phyloP scores from a whole-genome alignment of 257 asterid genomes.

The Ajuga chamaepitys region DNA sequence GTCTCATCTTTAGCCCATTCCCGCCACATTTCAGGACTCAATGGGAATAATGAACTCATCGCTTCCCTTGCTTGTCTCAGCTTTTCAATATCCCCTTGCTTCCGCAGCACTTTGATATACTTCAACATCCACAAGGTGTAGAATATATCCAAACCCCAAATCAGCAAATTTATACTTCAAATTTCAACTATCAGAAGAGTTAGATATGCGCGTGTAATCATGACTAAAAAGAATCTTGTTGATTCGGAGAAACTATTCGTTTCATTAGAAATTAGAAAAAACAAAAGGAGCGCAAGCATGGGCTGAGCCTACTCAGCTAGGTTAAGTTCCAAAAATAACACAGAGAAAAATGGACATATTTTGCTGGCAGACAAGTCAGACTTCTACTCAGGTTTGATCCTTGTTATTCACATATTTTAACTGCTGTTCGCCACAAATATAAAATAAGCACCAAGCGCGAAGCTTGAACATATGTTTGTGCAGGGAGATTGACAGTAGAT shows the following conservation, averaged over 20 bases:
- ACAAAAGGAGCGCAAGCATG: neutral
- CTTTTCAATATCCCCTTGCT: conserved; percentile 81
- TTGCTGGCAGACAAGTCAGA: too few relatives aligned
- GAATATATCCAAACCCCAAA: neutral
- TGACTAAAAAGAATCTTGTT: neutral
- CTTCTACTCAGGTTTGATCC: too few relatives aligned
- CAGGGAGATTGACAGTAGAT: neutral
- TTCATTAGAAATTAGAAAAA: neutral
- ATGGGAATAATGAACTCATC: conserved; percentile 74
- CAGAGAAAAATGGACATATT: neutral
- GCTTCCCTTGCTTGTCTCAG: conserved; percentile 87
- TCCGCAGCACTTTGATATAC: conserved; percentile 76
- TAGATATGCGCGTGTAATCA: too few relatives aligned
- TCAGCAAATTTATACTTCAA: neutral
- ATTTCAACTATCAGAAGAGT: neutral
- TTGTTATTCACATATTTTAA: too few relatives aligned
- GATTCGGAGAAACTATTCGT: neutral
- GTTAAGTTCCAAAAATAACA: neutral
- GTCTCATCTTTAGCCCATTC: conserved; percentile 93
- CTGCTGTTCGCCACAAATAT: too few relatives aligned
- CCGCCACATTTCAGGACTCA: conserved; percentile 83
- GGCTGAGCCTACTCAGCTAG: neutral
- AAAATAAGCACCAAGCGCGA: neutral
- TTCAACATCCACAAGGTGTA: conserved; percentile 20
- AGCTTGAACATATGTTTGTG: neutral